Percentiles rank a stretch among this genome's conserved stretches.
phyloP scores from a whole-genome alignment of 306 rosid species.

The Vicia villosa region DNA sequence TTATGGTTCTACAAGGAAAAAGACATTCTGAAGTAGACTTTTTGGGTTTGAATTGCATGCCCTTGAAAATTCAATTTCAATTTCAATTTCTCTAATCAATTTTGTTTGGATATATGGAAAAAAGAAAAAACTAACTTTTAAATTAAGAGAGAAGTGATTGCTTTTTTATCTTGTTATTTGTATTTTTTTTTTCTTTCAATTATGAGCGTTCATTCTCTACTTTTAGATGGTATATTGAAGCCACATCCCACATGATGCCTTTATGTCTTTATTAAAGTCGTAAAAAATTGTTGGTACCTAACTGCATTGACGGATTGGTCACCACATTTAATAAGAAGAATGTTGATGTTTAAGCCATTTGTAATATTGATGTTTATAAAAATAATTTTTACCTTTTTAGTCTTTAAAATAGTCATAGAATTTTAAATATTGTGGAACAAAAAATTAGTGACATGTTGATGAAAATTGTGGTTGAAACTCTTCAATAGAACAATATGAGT shows the following conservation, averaged over 20 bases:
- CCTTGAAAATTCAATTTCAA: background rate
- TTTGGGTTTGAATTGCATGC: constrained; percentile 10
- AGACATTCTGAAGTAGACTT: background rate
- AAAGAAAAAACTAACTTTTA: background rate
- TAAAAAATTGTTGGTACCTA: constrained; percentile 7
- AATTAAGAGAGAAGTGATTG: constrained; percentile 10
- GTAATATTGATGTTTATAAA: no score
- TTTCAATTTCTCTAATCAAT: background rate
- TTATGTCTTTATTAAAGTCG: constrained; percentile 24
- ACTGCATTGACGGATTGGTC: constrained; percentile 26
- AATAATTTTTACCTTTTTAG: no score
- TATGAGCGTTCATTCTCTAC: constrained; percentile 1
- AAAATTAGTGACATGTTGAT: no score
- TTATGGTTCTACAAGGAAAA: background rate
- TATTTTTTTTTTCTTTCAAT: constrained; percentile 10
- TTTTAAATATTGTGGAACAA: no score
- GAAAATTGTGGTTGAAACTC: no score
- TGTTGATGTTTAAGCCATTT: no score
- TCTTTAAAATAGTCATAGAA: no score
- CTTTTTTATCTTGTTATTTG: background rate
- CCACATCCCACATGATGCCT: constrained; percentile 11
- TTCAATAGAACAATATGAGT: no score
- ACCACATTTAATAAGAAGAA: constrained; percentile 16
- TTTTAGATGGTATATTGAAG: background rate
- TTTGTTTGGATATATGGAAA: background rate